phyloP scores from a whole-genome alignment of 2,329 filamentous ascomycete genomes.

The Aspergillus uvarum region DNA sequence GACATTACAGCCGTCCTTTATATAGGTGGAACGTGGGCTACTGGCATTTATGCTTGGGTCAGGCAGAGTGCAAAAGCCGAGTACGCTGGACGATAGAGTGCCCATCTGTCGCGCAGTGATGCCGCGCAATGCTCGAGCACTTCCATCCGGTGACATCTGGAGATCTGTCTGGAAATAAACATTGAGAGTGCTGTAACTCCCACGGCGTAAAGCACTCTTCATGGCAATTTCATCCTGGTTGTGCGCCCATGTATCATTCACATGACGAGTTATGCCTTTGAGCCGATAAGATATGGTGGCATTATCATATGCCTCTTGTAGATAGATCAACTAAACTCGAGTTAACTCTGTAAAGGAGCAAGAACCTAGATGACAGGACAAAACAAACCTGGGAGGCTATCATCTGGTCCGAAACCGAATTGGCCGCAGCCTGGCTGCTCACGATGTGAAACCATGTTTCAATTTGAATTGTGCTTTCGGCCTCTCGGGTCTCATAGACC shows the following conservation, averaged over 20 bases:
- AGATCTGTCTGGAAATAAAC: conserved; percentile 61
- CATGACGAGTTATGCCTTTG: conserved; percentile 49
- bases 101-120: conserved; percentile 27
- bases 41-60: conserved; percentile 41
- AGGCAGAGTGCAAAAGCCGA: conserved; percentile 57
- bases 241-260: conserved; percentile 57
- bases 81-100: conserved; percentile 34
- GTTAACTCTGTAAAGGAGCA: background rate
- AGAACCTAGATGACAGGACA: background rate
- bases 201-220: conserved; percentile 55
- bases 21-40: conserved; percentile 43
- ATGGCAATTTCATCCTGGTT: conserved; percentile 50
- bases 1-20: conserved; percentile 58
- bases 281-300: conserved; percentile 53
- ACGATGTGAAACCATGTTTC: conserved; percentile 48
- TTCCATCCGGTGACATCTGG: conserved; percentile 26
- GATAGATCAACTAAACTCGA: conserved; percentile 28
- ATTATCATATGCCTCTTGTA: conserved; percentile 49
- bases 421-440: conserved; percentile 29
- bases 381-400: conserved; percentile 35
- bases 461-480: conserved; percentile 32
- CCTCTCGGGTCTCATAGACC: conserved; percentile 21
- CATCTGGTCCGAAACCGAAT: conserved; percentile 34
- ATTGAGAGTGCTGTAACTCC: conserved; percentile 56
- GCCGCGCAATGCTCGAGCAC: conserved; percentile 21